Base-by-base conservation (phyloP, 2,329 filamentous ascomycete genomes). In the Diaporthe amygdali region DNA sequence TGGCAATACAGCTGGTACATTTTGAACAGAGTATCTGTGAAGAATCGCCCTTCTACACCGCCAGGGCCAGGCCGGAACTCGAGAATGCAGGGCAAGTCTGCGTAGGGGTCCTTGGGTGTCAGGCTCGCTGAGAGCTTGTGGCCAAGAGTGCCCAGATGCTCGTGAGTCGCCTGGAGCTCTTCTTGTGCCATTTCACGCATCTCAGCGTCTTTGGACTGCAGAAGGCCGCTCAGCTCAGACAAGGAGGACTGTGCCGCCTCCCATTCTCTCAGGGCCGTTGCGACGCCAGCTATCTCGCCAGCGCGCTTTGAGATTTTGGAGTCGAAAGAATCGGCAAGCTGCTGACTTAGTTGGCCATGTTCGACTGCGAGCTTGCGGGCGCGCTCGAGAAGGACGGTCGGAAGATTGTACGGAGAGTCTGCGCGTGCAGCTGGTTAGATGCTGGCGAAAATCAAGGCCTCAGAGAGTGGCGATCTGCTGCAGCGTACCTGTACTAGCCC, bases 51-150 rank as follows among this genome's bases (percentile, higher is more conserved):
- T 82, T 99, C 96, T 70, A 94, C 91, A 2, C 96, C 96, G 46
- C 96, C 96, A 0, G 95, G 95, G 0, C 96, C 96, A 0, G 96
- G 96, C 0, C 95, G 90, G 72, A 99, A 93, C 82, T 99, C 96
- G 51, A 99, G 83, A 74, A 99, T 88, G 81, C 96, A 98, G 67
- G 95, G 94, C 76, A 98, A 88, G 73, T 94, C 89, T 39, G 94
- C 94, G 79, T 98, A 99, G 3, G 95, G 94, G 80, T 99, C 95
- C 49, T 91, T 90, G 0, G 96, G 96, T 20, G 97, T 93, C 67
- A 99, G 87, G 55, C 93, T 91, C 27, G 88, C 90, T 32, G 94
- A 94, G 52, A 99, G 87, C 44, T 88, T 89, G 46, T 87, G 87
- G 0, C 91, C 90, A 32, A 97, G 88, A 0, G 82, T 79, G 3